These are phyloP conservation scores for Yamadazyma akitaensis DNA, from an alignment of 805 yeast species.

Conservation along the genomic window DNA sequence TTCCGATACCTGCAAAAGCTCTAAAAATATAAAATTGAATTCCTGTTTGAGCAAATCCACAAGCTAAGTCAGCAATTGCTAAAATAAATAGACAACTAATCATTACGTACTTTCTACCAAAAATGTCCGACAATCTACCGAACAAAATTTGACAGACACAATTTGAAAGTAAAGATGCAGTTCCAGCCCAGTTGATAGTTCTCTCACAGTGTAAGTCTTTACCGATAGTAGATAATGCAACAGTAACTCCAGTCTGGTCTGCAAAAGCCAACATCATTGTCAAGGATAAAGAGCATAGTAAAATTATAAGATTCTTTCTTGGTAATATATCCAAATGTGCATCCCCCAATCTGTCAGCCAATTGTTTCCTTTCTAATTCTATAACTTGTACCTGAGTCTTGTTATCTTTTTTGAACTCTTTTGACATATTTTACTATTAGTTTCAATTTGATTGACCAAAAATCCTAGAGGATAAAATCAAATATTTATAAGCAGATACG, in stretches of 20 bases:
- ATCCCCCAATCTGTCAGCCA: conserved; percentile 32
- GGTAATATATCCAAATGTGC: conserved; percentile 43
- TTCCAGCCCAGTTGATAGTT: conserved; percentile 59
- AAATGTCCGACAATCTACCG: conserved; percentile 55
- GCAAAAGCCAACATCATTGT: conserved; percentile 43
- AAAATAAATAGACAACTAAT: conserved; percentile 38
- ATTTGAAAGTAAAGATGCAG: conserved; percentile 49
- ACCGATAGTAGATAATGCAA: conserved; percentile 49
- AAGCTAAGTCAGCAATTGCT: conserved; percentile 44
- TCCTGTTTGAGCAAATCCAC: conserved; percentile 50
- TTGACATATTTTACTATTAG: not conserved
- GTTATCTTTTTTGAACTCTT: not conserved
- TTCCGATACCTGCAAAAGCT: conserved; percentile 55
- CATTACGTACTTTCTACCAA: conserved; percentile 48
- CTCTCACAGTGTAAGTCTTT: conserved; percentile 43
- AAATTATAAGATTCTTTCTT: conserved; percentile 31
- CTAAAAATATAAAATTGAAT: conserved; percentile 50
- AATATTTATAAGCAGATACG: not conserved
- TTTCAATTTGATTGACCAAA: not conserved
- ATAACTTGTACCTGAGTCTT: conserved; percentile 4
- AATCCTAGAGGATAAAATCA: not conserved
- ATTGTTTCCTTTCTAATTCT: conserved; percentile 8
- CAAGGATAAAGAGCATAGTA: conserved; percentile 35
- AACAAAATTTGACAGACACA: conserved; percentile 50
- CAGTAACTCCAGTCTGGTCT: conserved; percentile 49